Evolutionary conservation across 2,329 filamentous ascomycete species (phyloP).

Genomic region (Ophiostoma australiae): DNA sequence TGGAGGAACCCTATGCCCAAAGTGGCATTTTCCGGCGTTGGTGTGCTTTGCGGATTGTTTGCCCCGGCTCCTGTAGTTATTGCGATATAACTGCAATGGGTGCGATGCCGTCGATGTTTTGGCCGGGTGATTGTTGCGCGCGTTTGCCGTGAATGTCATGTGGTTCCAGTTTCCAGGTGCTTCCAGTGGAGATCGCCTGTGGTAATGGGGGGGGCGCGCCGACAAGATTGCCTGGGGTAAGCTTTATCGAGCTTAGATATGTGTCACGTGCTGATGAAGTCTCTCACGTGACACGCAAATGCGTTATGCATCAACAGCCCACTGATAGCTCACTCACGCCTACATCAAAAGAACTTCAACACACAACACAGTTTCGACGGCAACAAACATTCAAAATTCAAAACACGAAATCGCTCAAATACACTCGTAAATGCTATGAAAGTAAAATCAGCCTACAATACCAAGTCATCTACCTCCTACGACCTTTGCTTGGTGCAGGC

Average conservation of each 20-base stretch:
- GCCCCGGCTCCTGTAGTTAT: neutral
- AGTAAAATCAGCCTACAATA: neutral
- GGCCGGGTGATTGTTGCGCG: neutral
- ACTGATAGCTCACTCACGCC: neutral
- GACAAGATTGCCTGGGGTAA: slow-evolving; percentile 9
- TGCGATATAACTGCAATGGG: neutral
- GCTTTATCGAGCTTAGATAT: neutral
- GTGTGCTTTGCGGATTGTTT: neutral
- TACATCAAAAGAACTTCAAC: neutral
- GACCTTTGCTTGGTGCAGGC: slow-evolving; percentile 22
- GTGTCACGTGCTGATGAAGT: neutral
- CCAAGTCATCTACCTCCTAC: slow-evolving; percentile 8
- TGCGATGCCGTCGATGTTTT: neutral
- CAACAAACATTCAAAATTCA: neutral
- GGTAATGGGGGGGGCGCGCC: neutral
- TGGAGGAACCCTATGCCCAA: neutral
- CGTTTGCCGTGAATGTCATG: neutral
- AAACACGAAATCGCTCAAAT: neutral
- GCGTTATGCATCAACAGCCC: too few species aligned
- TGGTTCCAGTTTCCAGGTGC: neutral
- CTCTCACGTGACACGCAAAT: neutral
- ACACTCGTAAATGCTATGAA: neutral
- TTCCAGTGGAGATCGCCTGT: neutral
- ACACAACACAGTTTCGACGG: neutral
- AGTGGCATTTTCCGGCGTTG: neutral